Evolutionary conservation across 2,329 filamentous ascomycete species (phyloP).

Genomic region (Trichophyton schoenleinii): DNA sequence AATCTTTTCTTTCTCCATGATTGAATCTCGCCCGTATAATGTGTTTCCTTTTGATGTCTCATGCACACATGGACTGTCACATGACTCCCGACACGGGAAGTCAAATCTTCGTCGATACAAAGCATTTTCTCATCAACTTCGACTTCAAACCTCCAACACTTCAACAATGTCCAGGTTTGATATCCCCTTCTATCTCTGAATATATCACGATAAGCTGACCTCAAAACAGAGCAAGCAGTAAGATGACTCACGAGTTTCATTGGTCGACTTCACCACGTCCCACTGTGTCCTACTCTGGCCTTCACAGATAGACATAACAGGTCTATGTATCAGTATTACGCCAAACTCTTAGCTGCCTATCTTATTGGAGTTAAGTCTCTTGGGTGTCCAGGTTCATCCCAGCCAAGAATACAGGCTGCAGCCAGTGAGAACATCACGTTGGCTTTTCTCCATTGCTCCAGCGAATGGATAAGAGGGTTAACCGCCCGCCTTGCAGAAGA

Average conservation of each 20-base stretch:
- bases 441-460: not conserved
- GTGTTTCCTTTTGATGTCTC: no score
- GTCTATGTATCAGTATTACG: not conserved
- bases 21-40: no score
- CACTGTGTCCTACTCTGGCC: not conserved
- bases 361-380: not conserved
- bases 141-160: not conserved
- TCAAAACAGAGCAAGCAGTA: not conserved
- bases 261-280: not conserved
- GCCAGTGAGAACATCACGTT: not conserved
- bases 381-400: not conserved
- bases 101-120: not conserved
- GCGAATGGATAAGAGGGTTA: not conserved
- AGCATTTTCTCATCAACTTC: not conserved
- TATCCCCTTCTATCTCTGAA: not conserved
- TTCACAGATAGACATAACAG: not conserved
- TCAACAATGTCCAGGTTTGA: not conserved
- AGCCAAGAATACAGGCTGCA: not conserved
- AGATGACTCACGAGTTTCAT: not conserved
- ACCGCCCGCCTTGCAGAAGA: conserved; percentile 1
- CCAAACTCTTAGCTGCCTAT: not conserved
- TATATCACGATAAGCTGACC: not conserved
- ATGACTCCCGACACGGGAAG: not conserved
- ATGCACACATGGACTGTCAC: not conserved
- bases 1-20: not conserved